phyloP scores from a whole-genome alignment of 768 basidiomycete genomes.

The Leucosporidium yakuticum region DNA sequence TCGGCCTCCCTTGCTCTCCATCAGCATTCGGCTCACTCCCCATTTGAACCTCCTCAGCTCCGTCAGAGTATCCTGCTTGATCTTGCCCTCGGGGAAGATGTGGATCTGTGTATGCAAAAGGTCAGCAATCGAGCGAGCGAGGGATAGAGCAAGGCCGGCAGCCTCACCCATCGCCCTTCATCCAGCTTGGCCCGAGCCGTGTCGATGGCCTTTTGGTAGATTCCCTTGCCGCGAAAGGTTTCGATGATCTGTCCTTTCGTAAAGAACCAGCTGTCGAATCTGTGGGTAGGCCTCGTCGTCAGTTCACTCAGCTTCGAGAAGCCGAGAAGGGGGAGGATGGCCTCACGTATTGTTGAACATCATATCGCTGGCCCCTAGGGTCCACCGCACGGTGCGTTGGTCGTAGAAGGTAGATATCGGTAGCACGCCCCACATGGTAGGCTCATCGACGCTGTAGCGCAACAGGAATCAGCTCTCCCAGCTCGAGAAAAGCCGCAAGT shows the following conservation, averaged over 20 bases:
- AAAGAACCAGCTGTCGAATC: slow-evolving; percentile 78
- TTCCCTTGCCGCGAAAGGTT: slow-evolving; percentile 81
- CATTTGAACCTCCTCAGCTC: slow-evolving; percentile 78
- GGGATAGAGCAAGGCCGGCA: slow-evolving; percentile 12
- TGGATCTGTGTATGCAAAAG: slow-evolving; percentile 57
- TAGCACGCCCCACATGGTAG: slow-evolving; percentile 78
- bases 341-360: slow-evolving; percentile 88
- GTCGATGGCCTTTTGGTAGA: slow-evolving; percentile 81
- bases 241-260: slow-evolving; percentile 83
- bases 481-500: slow-evolving; percentile 14
- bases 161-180: slow-evolving; percentile 78
- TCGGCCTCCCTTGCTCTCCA: slow-evolving; percentile 46
- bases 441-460: slow-evolving; percentile 64
- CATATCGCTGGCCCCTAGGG: slow-evolving; percentile 84
- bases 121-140: not conserved
- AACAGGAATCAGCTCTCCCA: not conserved
- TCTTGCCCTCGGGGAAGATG: slow-evolving; percentile 81
- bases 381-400: slow-evolving; percentile 67
- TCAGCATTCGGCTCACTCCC: slow-evolving; percentile 83
- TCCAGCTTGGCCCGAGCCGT: slow-evolving; percentile 73
- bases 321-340: not conserved
- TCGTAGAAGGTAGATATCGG: slow-evolving; percentile 59
- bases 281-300: slow-evolving; percentile 41
- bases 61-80: slow-evolving; percentile 57
- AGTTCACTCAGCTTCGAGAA: not conserved